Evolutionary conservation across 2,329 filamentous ascomycete species (phyloP).

Genomic region (Colletotrichum brevisporum): DNA sequence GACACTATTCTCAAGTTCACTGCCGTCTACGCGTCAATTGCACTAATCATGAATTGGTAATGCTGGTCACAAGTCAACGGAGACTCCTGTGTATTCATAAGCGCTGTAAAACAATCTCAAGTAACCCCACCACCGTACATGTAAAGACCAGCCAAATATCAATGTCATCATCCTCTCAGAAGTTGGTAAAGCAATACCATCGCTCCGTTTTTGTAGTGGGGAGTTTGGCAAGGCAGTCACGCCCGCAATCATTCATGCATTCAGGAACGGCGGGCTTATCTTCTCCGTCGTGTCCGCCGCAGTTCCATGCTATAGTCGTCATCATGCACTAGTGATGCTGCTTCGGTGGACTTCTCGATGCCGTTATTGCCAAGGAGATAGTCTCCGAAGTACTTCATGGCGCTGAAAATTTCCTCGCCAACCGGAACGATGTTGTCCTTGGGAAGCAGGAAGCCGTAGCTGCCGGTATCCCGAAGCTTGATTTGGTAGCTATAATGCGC

Average conservation of each 20-base stretch:
- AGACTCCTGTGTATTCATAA: background rate
- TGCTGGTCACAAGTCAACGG: background rate
- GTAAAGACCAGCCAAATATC: background rate
- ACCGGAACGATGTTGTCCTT: conserved; percentile 89
- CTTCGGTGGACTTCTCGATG: conserved; percentile 61
- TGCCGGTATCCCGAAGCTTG: conserved; percentile 93
- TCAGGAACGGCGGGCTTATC: conserved; percentile 38
- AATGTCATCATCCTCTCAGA: no score
- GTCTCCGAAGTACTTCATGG: conserved; percentile 86
- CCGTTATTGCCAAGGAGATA: conserved; percentile 82
- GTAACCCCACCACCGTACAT: background rate
- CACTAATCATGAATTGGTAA: conserved; percentile 53
- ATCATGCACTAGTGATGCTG: conserved; percentile 3
- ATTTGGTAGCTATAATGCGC: conserved; percentile 93
- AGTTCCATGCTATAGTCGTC: conserved; percentile 46
- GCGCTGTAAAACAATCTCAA: background rate
- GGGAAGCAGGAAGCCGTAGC: conserved; percentile 93
- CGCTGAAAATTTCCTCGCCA: conserved; percentile 88
- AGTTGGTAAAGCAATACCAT: no score
- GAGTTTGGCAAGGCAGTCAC: no score
- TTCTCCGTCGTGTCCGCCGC: conserved; percentile 47
- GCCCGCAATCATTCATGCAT: background rate
- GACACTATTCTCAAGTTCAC: conserved; percentile 58
- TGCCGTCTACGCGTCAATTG: conserved; percentile 59
- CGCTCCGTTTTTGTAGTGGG: no score